Conservation (phyloP, 164 flowering plant species). For the Magnolia changhungtana region DNA sequence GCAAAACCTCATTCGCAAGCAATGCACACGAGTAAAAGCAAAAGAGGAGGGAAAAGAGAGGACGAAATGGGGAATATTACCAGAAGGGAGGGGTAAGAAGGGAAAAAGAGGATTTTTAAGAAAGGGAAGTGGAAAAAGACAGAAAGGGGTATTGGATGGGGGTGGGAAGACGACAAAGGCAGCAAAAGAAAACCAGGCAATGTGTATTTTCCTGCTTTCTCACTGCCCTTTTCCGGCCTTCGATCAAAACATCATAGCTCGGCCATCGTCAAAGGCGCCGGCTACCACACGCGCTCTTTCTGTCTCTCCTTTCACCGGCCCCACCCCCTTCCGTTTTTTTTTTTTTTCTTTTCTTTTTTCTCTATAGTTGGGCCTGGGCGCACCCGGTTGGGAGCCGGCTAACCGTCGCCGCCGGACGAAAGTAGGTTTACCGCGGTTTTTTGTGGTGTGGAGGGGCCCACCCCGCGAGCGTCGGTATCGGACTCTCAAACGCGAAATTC, state of each 20-base stretch:
- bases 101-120: background rate
- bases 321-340: background rate
- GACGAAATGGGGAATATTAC: background rate
- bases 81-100: background rate
- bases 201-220: background rate
- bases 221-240: background rate
- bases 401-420: background rate
- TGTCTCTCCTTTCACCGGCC: background rate
- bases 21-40: background rate
- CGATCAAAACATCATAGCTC: constrained; percentile 1
- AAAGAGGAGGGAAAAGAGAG: background rate
- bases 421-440: background rate
- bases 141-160: background rate
- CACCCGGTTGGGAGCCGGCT: background rate
- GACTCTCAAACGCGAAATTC: background rate
- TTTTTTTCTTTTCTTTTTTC: background rate
- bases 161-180: constrained; percentile 2
- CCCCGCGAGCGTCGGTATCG: background rate
- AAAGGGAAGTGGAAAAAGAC: background rate
- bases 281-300: background rate
- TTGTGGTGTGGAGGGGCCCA: background rate
- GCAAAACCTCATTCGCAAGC: constrained; percentile 1
- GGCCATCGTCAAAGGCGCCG: constrained; percentile 3
- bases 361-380: background rate
- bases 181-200: background rate